These are phyloP conservation scores for Lolium multiflorum DNA, from an alignment of 176 grass and related monocot species.

Conservation along the genomic window DNA sequence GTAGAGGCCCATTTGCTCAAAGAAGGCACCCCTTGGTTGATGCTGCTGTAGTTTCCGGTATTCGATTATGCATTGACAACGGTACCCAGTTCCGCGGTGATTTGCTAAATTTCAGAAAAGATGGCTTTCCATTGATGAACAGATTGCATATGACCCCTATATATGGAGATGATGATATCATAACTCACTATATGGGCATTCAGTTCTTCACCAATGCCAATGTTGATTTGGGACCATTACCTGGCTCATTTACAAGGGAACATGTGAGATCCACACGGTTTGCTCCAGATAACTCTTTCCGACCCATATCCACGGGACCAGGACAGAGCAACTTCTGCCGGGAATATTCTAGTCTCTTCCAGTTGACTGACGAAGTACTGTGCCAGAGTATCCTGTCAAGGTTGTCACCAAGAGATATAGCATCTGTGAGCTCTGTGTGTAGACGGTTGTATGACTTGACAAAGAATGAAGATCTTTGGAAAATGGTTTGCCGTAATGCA, in stretches of 20 bases:
- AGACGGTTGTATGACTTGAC: constrained; percentile 62
- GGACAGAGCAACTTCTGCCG: constrained; percentile 55
- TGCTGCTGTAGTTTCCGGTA: constrained; percentile 66
- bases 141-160: constrained; percentile 81
- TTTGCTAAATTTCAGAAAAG: constrained; percentile 89
- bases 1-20: constrained; percentile 87
- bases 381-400: constrained; percentile 83
- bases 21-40: constrained; percentile 83
- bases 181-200: constrained; percentile 87
- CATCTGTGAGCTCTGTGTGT: constrained; percentile 90
- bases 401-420: constrained; percentile 89
- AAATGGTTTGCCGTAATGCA: constrained; percentile 96
- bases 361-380: constrained; percentile 85
- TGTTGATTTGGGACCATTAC: constrained; percentile 79
- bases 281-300: constrained; percentile 51
- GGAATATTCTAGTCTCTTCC: constrained; percentile 81
- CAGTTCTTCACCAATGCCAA: constrained; percentile 82
- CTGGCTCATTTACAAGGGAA: constrained; percentile 63
- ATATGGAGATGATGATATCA: constrained; percentile 81
- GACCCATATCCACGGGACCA: constrained; percentile 33
- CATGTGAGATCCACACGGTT: constrained; percentile 51
- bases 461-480: constrained; percentile 94
- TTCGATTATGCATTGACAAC: constrained; percentile 67
- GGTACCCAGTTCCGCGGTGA: constrained; percentile 81
- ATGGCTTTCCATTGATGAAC: constrained; percentile 89